Evolutionary conservation across 768 basidiomycete genomes (phyloP), one percentile per base, ranked within the genome.

Genomic region (Agrocybe pediades): DNA sequence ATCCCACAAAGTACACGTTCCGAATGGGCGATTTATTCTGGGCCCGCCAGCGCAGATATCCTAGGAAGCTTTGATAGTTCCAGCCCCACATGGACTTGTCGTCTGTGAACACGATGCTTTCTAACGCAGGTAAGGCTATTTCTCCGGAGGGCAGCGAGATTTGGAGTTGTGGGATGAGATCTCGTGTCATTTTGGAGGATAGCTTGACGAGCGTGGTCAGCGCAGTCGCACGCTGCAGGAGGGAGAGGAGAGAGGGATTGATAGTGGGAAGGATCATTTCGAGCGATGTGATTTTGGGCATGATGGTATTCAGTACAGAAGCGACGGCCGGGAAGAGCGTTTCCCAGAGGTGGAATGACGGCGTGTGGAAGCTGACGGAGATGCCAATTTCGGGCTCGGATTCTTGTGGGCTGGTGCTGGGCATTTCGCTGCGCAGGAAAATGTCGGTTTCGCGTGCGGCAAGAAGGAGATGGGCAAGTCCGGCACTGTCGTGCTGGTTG

Each of bases 1-100:
- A 62, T 15, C 51, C 26, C 3, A 49, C 30, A 23, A 62, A 62
- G 11, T 45, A 29, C 15, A 62, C 43, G 7, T 29, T 21, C 23
- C 29, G 36, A 19, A 62, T 47, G 2, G 61, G 61, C 1, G 44
- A 29, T 6, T 46, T 40, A 30, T 50, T 46, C 6, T 45, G n/a
- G n/a, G 40, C 17, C 13, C 61, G 30, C 61, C 58, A 59, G 15
- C 49, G 41, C 29, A 62, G 26, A 33, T 55, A 62, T 2, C 39
- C 41, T 2, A 53, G 19, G 11, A 62, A 56, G 9, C 33, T 52
- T n/a, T 49, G 48, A 49, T 57, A 62, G 20, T 36, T 53, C 4
- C 48, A 52, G 9, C 61, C 58, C 58, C 61, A 62, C 56, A 60
- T 53, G 15, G 48, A 46, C 9, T 46, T 33, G 25, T 62, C 61